A percentile compares a stretch with the other conserved stretches of the same genome.
These are phyloP conservation scores for Aureobasidium sp. DNA, from an alignment of 2,329 filamentous ascomycete species.

Conservation along the genomic window DNA sequence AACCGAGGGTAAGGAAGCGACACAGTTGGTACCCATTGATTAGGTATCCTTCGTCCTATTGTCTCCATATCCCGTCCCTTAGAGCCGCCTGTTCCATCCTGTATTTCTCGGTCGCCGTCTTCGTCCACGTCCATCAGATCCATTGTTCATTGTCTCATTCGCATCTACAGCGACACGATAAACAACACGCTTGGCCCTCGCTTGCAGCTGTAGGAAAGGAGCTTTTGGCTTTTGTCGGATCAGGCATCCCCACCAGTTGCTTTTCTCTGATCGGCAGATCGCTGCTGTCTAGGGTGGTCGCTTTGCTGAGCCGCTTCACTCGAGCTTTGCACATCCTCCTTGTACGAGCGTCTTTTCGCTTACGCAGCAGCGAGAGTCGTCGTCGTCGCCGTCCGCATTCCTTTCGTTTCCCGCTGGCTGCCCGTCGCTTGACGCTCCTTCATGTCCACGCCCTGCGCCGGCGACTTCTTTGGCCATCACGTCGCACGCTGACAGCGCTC, in stretches of 20 bases:
- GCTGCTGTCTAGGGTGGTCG: neutral
- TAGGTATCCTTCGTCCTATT: neutral
- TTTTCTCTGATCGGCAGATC: slow-evolving; percentile 11
- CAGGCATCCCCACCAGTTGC: neutral
- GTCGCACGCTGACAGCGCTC: neutral
- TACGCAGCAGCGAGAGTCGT: neutral
- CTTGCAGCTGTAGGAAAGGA: neutral
- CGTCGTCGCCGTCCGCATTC: neutral
- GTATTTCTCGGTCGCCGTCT: neutral
- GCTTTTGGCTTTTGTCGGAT: neutral
- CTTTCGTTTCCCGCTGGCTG: neutral
- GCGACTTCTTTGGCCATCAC: slow-evolving; percentile 5
- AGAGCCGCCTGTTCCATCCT: neutral
- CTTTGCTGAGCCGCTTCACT: neutral
- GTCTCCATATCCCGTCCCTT: neutral
- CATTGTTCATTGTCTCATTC: neutral
- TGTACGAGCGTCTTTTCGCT: neutral
- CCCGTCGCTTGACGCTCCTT: neutral
- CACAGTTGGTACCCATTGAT: neutral
- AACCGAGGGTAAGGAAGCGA: neutral
- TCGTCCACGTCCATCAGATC: neutral
- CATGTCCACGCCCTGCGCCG: slow-evolving; percentile 10
- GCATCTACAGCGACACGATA: neutral
- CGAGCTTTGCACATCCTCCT: neutral
- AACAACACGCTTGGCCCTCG: neutral